Base-by-base conservation (phyloP, 257 asterid genomes). In the Primulina tabacum region DNA sequence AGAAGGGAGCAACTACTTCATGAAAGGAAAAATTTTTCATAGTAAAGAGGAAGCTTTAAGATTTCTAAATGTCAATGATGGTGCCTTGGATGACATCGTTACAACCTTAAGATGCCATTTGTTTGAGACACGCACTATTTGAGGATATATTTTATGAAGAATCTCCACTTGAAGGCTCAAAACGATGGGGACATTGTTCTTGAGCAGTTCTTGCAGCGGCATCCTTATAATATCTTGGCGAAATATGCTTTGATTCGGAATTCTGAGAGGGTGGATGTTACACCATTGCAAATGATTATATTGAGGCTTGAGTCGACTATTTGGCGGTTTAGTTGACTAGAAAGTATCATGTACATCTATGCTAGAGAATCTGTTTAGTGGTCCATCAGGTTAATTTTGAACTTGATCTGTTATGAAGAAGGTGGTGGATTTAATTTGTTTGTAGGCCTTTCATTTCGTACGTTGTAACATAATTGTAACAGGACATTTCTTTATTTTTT, bases 21-120 rank as follows among this genome's bases (percentile, higher is more conserved):
- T 91, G 29, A 84, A 81, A 71, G 95, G 97, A 60, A 75, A 68
- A 81, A 65, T 76, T 64, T 53, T 89, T 68, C 82, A 84, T 63
- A 71, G 80, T 40, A 73, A 82, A 76, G 90, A 80, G 72, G 97
- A 89, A 50, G 89, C 87, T 65, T 80, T 82, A 64, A 78, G 70
- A 69, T 87, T 86, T 83, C 84, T 94, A 59, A 79, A 89, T 40
- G 81, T 83, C 62, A 82, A 91, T 65, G 75, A 67, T 29, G 82
- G 60, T 63, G 84, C 86, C 65, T 73, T 88, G 72, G 87, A 84
- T 70, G 79, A 82, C 38, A 73, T 88, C 28, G 62, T 89, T 67
- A 77, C 62, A 70, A 87, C 87, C 57, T 82, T 89, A 68, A 85
- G 97, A 79, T 63, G 75, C 55, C 88, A 80, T 71, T 77, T 94